Percentiles rank a stretch among this genome's conserved stretches.
phyloP scores from a whole-genome alignment of 2,329 filamentous ascomycete genomes.

The Penicillium sclerotigenum region DNA sequence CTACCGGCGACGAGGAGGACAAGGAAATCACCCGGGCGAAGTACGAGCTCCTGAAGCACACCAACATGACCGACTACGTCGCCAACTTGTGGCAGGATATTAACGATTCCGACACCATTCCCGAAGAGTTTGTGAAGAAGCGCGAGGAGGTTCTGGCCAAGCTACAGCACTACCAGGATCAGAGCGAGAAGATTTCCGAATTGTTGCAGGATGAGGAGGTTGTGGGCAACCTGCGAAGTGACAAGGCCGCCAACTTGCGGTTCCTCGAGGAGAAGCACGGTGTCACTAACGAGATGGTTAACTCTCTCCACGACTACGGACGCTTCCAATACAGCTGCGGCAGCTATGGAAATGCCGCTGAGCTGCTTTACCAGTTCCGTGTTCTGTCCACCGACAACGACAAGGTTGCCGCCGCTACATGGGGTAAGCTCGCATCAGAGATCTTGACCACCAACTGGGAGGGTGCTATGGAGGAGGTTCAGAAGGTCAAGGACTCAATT shows the following conservation, averaged over 20 bases:
- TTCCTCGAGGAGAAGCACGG: conserved; percentile 96
- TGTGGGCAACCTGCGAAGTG: conserved; percentile 82
- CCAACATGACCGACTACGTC: conserved; percentile 99
- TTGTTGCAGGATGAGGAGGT: conserved; percentile 86
- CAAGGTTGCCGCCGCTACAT: conserved; percentile 91
- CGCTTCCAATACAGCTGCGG: conserved; percentile 98
- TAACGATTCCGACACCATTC: conserved; percentile 71
- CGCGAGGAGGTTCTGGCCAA: conserved; percentile 81
- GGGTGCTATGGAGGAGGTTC: conserved; percentile 81
- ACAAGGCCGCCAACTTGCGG: conserved; percentile 98
- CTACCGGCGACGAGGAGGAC: conserved; percentile 75
- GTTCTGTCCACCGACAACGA: conserved; percentile 98
- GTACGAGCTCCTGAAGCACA: conserved; percentile 90
- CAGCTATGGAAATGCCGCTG: conserved; percentile 83
- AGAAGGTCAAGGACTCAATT: conserved; percentile 87
- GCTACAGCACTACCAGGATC: conserved; percentile 79
- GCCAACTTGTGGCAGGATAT: conserved; percentile 88
- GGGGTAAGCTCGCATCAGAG: conserved; percentile 96
- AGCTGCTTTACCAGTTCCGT: conserved; percentile 95
- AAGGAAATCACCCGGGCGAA: conserved; percentile 79
- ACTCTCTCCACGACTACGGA: conserved; percentile 91
- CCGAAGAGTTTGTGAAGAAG: conserved; percentile 84
- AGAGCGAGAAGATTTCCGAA: conserved; percentile 83
- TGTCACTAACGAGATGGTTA: conserved; percentile 92
- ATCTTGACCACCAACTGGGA: conserved; percentile 97